These are phyloP conservation scores for Pythium angustatum DNA, from an alignment of 352 stramenopile genomes.

Conservation along the genomic window DNA sequence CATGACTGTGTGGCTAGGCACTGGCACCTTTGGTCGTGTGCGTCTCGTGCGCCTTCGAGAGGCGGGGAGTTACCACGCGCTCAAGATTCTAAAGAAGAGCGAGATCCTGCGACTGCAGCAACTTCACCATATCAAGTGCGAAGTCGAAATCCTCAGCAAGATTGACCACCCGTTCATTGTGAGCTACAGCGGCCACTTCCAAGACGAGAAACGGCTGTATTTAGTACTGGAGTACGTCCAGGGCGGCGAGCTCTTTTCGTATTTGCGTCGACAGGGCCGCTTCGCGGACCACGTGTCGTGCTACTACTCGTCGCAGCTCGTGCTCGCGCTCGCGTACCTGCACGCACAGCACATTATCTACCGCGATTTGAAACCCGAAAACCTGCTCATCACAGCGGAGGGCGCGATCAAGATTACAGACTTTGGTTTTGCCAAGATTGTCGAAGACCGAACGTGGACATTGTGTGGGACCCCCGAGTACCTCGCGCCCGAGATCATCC, in stretches of 20 bases:
- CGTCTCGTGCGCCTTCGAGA: constrained; percentile 89
- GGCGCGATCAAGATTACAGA: constrained; percentile 89
- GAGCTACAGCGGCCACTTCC: constrained; percentile 93
- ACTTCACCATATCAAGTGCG: constrained; percentile 95
- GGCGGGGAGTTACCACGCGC: constrained; percentile 89
- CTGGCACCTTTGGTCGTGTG: constrained; percentile 96
- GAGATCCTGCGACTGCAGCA: constrained; percentile 94
- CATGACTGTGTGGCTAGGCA: constrained; percentile 60
- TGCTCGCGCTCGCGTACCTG: constrained; percentile 91
- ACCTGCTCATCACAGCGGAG: constrained; percentile 88
- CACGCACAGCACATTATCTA: constrained; percentile 94
- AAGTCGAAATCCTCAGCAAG: constrained; percentile 97
- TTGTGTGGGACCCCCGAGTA: constrained; percentile 87
- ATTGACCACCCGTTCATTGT: constrained; percentile 98
- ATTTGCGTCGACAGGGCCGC: constrained; percentile 83
- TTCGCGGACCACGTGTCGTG: constrained; percentile 84
- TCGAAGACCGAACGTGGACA: constrained; percentile 83
- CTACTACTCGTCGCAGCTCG: constrained; percentile 73
- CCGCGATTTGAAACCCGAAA: constrained; percentile 93
- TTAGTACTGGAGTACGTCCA: constrained; percentile 98
- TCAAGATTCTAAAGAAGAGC: constrained; percentile 96
- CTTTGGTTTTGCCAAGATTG: constrained; percentile 86
- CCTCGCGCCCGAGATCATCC: constrained; percentile 80
- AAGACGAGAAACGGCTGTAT: constrained; percentile 95
- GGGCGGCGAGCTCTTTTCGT: constrained; percentile 93